phyloP scores from a whole-genome alignment of 495 filamentous ascomycete genomes.

The Penicillium antarcticum region DNA sequence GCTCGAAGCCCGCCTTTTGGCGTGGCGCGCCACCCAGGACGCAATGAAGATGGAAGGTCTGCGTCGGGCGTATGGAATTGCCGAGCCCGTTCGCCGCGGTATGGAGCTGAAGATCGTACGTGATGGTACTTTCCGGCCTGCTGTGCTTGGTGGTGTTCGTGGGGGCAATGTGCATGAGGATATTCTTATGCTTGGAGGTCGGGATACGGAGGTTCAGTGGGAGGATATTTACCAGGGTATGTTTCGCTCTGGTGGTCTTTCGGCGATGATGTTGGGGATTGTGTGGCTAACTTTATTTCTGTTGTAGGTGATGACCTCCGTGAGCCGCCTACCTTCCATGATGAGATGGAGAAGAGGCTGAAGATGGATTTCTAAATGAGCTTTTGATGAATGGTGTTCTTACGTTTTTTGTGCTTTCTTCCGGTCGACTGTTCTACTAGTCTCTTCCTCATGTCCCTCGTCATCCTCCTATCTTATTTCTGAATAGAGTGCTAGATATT shows the following conservation, averaged over 20 bases:
- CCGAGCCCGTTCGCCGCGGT: conserved; percentile 87
- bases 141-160: conserved; percentile 37
- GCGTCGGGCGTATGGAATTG: conserved; percentile 82
- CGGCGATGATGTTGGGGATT: not conserved
- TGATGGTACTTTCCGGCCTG: conserved; percentile 52
- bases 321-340: conserved; percentile 68
- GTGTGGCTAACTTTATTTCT: conserved; percentile 11
- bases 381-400: conserved; percentile 16
- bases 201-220: conserved; percentile 74
- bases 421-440: conserved; percentile 22
- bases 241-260: conserved; percentile 11
- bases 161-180: conserved; percentile 65
- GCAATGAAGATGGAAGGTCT: conserved; percentile 80
- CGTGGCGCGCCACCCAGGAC: conserved; percentile 85
- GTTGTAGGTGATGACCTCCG: conserved; percentile 57
- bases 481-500: conserved; percentile 20
- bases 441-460: conserved; percentile 8
- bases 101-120: conserved; percentile 91
- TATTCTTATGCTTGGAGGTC: conserved; percentile 66
- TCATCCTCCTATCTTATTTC: conserved; percentile 7
- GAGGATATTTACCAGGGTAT: conserved; percentile 79
- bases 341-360: conserved; percentile 90
- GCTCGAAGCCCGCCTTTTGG: conserved; percentile 80
- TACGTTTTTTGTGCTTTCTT: conserved; percentile 9
- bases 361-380: conserved; percentile 61